Evolutionary conservation across 2,329 filamentous ascomycete genomes (phyloP).

Genomic region (Arthrobotrys sphaeroides): DNA sequence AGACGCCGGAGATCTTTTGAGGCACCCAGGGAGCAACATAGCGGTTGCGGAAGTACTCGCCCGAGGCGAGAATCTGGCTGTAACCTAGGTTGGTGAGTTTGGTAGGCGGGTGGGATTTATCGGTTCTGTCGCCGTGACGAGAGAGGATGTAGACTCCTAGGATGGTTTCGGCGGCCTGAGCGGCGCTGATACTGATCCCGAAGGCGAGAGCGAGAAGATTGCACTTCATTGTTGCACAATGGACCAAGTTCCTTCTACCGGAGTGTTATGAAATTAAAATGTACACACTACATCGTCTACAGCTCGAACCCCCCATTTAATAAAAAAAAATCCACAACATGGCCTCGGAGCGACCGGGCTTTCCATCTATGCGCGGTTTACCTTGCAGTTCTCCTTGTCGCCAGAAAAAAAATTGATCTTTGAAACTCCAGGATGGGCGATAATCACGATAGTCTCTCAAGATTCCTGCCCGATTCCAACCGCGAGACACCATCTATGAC

Average conservation of each 20-base stretch:
- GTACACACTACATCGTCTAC: background rate
- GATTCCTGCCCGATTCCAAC: constrained; percentile 19
- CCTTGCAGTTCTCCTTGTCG: background rate
- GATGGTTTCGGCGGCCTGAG: constrained; percentile 70
- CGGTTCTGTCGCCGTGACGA: constrained; percentile 86
- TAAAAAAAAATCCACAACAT: background rate
- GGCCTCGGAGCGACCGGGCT: background rate
- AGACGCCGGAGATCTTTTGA: constrained; percentile 73
- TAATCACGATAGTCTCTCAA: constrained; percentile 21
- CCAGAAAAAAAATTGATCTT: constrained; percentile 11
- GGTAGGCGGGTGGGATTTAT: constrained; percentile 78
- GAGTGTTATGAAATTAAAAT: background rate
- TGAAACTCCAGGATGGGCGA: constrained; percentile 3
- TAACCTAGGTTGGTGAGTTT: constrained; percentile 82
- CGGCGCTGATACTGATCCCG: constrained; percentile 22
- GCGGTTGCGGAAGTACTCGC: constrained; percentile 77
- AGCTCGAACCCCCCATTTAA: background rate
- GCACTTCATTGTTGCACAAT: constrained; percentile 1
- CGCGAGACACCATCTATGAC: background rate
- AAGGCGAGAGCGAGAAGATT: constrained; percentile 44
- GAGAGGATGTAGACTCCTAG: constrained; percentile 87
- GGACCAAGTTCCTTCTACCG: background rate
- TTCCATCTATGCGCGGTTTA: background rate
- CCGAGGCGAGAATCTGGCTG: constrained; percentile 75
- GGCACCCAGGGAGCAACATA: constrained; percentile 72